Conservation (phyloP, 2,329 filamentous ascomycete species). For the Fusarium pseudocircinatum region DNA sequence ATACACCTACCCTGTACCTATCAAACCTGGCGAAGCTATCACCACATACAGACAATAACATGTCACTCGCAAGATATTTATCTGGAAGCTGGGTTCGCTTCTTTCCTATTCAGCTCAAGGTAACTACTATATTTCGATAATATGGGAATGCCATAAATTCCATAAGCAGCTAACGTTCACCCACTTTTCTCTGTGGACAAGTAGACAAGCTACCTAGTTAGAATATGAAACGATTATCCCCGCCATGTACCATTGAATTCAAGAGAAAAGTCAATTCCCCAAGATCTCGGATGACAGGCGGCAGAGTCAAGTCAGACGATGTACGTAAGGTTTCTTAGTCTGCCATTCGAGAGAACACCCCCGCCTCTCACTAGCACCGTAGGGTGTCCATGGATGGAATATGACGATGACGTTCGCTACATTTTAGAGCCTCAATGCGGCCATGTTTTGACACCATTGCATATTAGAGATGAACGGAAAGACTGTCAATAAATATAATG, state of each 20-base stretch:
- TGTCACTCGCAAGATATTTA: background rate
- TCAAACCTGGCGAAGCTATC: background rate
- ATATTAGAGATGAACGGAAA: background rate
- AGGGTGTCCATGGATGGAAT: background rate
- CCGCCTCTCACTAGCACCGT: background rate
- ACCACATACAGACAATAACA: background rate
- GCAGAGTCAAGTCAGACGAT: background rate
- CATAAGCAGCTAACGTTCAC: background rate
- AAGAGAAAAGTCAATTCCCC: conserved; percentile 16
- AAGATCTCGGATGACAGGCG: background rate
- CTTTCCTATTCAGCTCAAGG: background rate
- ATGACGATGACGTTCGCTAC: conserved; percentile 17
- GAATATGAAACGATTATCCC: background rate
- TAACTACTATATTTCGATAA: no score
- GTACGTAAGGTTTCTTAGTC: conserved; percentile 1
- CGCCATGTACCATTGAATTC: background rate
- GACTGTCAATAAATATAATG: background rate
- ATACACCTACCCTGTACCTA: background rate
- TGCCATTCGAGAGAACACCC: background rate
- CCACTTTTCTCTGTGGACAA: background rate
- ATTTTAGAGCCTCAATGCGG: background rate
- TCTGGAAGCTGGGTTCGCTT: background rate
- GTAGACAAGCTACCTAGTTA: background rate
- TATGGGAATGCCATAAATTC: background rate
- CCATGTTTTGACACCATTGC: background rate